Percentiles rank a stretch among this genome's conserved stretches.
Evolutionary conservation across 164 flowering plant species (phyloP).

Genomic region (Cinnamomum micranthum): DNA sequence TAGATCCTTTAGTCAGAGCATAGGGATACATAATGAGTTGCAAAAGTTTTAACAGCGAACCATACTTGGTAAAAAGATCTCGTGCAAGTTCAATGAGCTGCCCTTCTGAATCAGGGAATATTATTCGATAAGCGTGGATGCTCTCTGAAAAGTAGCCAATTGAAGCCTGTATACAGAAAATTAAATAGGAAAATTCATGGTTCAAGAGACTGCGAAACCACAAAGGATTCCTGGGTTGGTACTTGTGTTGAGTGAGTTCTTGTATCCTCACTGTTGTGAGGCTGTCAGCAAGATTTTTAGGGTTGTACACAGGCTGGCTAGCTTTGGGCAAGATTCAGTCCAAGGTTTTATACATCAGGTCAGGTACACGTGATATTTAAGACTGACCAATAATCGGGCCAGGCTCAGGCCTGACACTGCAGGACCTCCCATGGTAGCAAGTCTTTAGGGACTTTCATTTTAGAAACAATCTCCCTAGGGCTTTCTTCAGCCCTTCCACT

Average conservation of each 20-base stretch:
- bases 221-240: neutral
- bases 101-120: conserved; percentile 83
- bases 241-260: neutral
- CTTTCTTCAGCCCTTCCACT: too few species aligned
- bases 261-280: neutral
- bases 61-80: conserved; percentile 45
- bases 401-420: too few species aligned
- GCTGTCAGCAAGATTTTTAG: neutral
- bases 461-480: too few species aligned
- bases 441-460: too few species aligned
- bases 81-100: conserved; percentile 61
- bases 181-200: neutral
- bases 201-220: neutral
- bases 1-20: neutral
- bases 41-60: neutral
- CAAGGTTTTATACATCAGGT: too few species aligned
- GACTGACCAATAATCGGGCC: too few species aligned
- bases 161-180: conserved; percentile 43
- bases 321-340: too few species aligned
- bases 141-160: conserved; percentile 75
- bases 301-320: too few species aligned
- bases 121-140: conserved; percentile 77
- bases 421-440: too few species aligned
- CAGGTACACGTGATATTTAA: too few species aligned
- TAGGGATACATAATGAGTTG: neutral